Base-by-base conservation (phyloP, 2,329 filamentous ascomycete species). In the Scleromitrula shiraiana region DNA sequence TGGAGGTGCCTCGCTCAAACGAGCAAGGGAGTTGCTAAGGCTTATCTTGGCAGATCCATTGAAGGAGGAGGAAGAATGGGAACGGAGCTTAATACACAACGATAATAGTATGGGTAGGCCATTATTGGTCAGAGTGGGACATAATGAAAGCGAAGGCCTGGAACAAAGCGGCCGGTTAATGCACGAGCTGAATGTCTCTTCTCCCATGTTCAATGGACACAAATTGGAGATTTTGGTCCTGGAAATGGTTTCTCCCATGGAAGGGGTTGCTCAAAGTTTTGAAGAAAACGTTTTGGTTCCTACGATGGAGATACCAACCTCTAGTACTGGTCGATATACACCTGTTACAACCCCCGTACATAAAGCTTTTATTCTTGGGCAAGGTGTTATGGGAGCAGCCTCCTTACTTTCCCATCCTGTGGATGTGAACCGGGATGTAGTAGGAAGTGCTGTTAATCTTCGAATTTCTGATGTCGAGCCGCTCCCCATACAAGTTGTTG, bases 301-400 rank as follows among this genome's bases (percentile, higher is more conserved):
- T 2, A 75, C 74, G 0, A 75, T 95, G 27, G 80, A 86, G 17
- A 85, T 87, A 35, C 78, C 78, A 2, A 75, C 72, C 5, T 81
- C 83, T 12, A 74, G 73, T 51, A 78, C 77, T 14, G 81, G 82
- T 7, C 73, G 80, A 52, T 75, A 80, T 49, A 80, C 81, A 10
- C 76, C 81, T 14, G 73, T 93, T 35, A 79, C 81, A 6, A 88
- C 88, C 37, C 90, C 91, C 0, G 88, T 96, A 1, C 91, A 97
- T 62, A 86, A 83, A 62, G 80, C 83, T 1, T 67, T 96, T 14
- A 59, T 96, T 8, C 76, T 95, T 7, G 82, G 80, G 0, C 76
- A 86, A 41, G 89, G 88, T 0, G 68, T 95, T 2, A 69, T 77
- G 45, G 88, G 85, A 7, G 78, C 84, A 1, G 72, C 82, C 5